Evolutionary conservation across 108 stramenopile genomes (phyloP), one percentile per base, ranked within the genome.

Genomic region (Cylindrotheca fusiformis): DNA sequence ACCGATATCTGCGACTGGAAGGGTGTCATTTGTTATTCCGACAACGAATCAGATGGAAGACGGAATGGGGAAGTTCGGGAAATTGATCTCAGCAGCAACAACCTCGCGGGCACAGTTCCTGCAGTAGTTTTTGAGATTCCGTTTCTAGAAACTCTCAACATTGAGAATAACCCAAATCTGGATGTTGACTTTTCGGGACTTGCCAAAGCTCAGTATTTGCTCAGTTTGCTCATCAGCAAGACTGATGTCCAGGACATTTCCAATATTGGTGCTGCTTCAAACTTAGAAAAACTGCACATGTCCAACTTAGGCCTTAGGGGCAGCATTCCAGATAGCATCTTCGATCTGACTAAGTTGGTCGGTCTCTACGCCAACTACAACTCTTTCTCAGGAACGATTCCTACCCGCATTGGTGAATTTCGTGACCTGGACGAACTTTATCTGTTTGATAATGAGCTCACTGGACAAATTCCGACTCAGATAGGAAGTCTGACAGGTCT

Each of bases 41-140:
- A 61, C 19, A 49, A 32, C 26, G 25, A 23, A 21, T 29, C 18
- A 14, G 76, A 77, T 46, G 14, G 18, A 1, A 24, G 64, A 6
- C 75, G 71, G 23, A 69, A 68, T 27, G 84, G 85, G 4, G 65
- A 81, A 21, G 71, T 91, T 22, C 70, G 78, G 32, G 62, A 72
- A 30, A 74, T 91, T 44, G 76, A 74, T 33, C 52, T 91, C 28
- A 64, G 69, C 14, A 63, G 69, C 25, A 91, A 91, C 50, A 79
- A 81, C 54, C 67, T 91, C 28, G 60, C 60, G 8, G 87, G 87
- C 48, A 85, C 79, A 24, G 53, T 87, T 25, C 90, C 90, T 0
- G n/a, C 63, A 49, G 72, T 75, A 25, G 65, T 91, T 22, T 88
- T 83, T 67, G 26, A 52, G 6, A 63, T 91, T 20, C 72, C 74